Evolutionary conservation across 306 rosid species (phyloP), one percentile per base, ranked within the genome.

Genomic region (Vigna unguiculata): DNA sequence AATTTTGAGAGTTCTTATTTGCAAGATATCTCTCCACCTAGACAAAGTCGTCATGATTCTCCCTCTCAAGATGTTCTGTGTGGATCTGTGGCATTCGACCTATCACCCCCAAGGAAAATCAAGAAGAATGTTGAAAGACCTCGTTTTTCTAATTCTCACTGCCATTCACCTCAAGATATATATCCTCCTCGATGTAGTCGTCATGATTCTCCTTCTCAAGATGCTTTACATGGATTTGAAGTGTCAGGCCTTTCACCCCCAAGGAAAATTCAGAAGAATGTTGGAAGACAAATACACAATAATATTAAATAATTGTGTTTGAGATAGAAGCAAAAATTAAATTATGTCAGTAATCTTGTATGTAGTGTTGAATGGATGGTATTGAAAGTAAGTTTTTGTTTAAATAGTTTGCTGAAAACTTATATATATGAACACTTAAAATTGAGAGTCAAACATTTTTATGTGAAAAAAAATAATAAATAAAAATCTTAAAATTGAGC

Each of bases 81-180:
- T 77, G 63, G 48, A 69, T 80, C 80, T 2, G 67, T 38, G n/a
- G 78, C 64, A 10, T 57, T 60, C 10, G 93, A 93, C 85, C 87
- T 91, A 83, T 89, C 93, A 25, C 91, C 89, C 32, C 90, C 88
- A 4, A 93, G 98, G 81, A 91, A 80, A 78, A 78, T 83, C 14
- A 80, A 70, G 64, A 84, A 81, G 57, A 81, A 82, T 76, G 81
- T 69, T 72, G 77, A 77, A 57, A 77, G 83, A 59, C 46, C 40
- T 14, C 70, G 69, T 49, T 78, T 62, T 3, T 52, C 86, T 59
- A 82, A 74, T 69, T 82, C 86, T 48, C 83, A 60, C 17, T 79
- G 8, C n/a, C 69, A 63, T 63, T 62, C 48, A 62, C 69, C 69
- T 17, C 78, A 69, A 54, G 92, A 88, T 74, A 66, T 85, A 28